Conservation (phyloP, 345 rosid species). For the Citrus unshiu region DNA sequence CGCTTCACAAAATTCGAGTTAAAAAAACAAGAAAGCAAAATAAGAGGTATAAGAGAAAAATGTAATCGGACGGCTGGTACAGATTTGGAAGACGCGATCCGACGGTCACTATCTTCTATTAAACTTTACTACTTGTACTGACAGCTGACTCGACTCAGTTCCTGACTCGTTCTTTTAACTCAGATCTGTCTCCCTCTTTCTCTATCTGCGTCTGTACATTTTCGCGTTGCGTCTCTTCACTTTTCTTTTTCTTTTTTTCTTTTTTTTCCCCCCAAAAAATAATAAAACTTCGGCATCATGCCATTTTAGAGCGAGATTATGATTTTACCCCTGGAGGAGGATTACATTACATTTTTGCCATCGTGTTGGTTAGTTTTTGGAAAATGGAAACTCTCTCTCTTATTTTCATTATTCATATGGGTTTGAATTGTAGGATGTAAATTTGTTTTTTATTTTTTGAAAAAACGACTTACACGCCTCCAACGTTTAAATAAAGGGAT, state of each 20-base stretch:
- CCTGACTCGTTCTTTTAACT: constrained; percentile 27
- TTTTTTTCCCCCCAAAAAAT: no score
- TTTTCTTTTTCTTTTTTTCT: neutral
- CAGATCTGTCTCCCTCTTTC: constrained; percentile 40
- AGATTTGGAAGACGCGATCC: constrained; percentile 10
- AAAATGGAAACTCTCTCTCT: neutral
- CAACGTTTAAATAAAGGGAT: accelerated
- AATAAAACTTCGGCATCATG: neutral
- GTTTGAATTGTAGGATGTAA: neutral
- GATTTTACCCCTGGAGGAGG: constrained; percentile 1
- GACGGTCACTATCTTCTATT: constrained; percentile 22
- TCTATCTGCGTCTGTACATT: constrained; percentile 10
- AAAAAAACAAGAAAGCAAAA: neutral
- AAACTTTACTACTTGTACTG: constrained; percentile 23
- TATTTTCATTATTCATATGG: neutral
- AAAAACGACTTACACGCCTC: no score
- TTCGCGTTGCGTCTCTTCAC: constrained; percentile 27
- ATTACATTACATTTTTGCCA: constrained; percentile 18
- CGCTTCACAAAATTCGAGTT: neutral
- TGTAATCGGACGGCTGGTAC: constrained; percentile 22
- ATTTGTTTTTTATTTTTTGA: neutral
- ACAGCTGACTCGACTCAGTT: constrained; percentile 12
- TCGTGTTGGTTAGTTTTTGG: no score
- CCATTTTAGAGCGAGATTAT: neutral
- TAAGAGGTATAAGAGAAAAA: constrained; percentile 5